Conservation (phyloP, 108 stramenopile genomes). For the Pseudonitzschia delicatissima region DNA sequence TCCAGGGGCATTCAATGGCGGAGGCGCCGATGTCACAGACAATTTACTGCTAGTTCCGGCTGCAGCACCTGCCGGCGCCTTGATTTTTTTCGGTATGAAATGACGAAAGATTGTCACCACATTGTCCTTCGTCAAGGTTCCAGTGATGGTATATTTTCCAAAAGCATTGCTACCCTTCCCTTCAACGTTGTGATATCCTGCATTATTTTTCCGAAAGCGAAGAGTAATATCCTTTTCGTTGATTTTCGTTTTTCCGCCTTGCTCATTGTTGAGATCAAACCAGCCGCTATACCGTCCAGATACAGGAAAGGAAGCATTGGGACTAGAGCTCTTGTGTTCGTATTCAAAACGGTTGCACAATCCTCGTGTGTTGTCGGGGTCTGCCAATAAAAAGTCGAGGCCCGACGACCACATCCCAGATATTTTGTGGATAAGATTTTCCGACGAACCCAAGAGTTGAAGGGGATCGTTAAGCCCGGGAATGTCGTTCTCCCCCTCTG, state of each 20-base stretch:
- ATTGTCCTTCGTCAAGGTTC: slow-evolving; percentile 63
- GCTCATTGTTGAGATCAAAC: slow-evolving; percentile 62
- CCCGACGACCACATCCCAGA: slow-evolving; percentile 77
- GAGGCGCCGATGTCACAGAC: slow-evolving; percentile 41
- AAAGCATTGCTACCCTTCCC: slow-evolving; percentile 75
- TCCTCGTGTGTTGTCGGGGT: slow-evolving; percentile 60
- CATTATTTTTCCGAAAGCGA: slow-evolving; percentile 74
- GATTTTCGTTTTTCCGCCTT: slow-evolving; percentile 56
- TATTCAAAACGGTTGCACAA: slow-evolving; percentile 79
- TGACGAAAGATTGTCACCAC: slow-evolving; percentile 80
- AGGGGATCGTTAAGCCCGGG: slow-evolving; percentile 8
- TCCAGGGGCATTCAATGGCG: slow-evolving; percentile 44
- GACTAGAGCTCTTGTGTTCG: slow-evolving; percentile 68
- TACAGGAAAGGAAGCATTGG: slow-evolving; percentile 55
- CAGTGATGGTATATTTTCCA: slow-evolving; percentile 85
- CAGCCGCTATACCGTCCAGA: slow-evolving; percentile 80
- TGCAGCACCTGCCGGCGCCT: slow-evolving; percentile 12
- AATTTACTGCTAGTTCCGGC: neutral
- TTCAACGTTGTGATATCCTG: slow-evolving; percentile 84
- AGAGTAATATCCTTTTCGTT: slow-evolving; percentile 69
- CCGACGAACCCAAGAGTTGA: slow-evolving; percentile 34
- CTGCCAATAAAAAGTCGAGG: slow-evolving; percentile 56
- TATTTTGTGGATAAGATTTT: slow-evolving; percentile 57
- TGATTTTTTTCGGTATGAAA: slow-evolving; percentile 51
- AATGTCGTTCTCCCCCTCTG: slow-evolving; percentile 43